These are phyloP conservation scores for Colletotrichum gloeosporioides DNA, from an alignment of 2,329 filamentous ascomycete species.

Conservation along the genomic window DNA sequence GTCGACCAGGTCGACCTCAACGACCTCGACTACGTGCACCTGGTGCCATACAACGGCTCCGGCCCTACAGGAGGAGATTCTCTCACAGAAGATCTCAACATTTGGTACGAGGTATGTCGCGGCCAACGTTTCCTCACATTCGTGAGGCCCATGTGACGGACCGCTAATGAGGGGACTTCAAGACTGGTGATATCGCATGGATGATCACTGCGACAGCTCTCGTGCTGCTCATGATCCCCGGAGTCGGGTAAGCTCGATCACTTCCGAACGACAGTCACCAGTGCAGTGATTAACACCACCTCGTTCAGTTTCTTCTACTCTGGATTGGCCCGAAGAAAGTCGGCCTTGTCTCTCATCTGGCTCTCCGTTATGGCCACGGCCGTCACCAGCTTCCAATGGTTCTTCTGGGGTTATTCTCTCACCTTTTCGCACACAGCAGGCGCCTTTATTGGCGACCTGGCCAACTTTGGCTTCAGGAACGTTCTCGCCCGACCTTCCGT, in stretches of 20 bases:
- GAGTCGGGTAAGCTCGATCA: constrained; percentile 62
- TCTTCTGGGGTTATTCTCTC: constrained; percentile 89
- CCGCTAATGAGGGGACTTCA: constrained; percentile 22
- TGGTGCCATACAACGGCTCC: constrained; percentile 69
- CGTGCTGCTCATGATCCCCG: constrained; percentile 91
- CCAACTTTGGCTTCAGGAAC: constrained; percentile 80
- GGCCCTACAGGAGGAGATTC: constrained; percentile 71
- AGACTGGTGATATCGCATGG: constrained; percentile 87
- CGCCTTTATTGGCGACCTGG: constrained; percentile 77
- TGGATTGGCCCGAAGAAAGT: constrained; percentile 86
- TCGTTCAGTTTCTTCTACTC: constrained; percentile 81
- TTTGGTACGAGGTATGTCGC: constrained; percentile 73
- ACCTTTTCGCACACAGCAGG: constrained; percentile 81
- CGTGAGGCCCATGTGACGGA: not conserved
- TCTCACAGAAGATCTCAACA: constrained; percentile 71
- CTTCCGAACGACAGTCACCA: not conserved
- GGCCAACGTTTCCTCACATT: not conserved
- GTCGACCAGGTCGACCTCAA: constrained; percentile 44
- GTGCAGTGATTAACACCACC: not conserved
- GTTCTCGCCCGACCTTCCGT: constrained; percentile 80
- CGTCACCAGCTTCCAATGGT: constrained; percentile 90
- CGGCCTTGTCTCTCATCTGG: constrained; percentile 88
- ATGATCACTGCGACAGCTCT: constrained; percentile 82
- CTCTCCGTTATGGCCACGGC: constrained; percentile 86
- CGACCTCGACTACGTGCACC: constrained; percentile 47